phyloP scores from a whole-genome alignment of 1,139 yeast genomes.

The Debaryomycetaceae sp. region DNA sequence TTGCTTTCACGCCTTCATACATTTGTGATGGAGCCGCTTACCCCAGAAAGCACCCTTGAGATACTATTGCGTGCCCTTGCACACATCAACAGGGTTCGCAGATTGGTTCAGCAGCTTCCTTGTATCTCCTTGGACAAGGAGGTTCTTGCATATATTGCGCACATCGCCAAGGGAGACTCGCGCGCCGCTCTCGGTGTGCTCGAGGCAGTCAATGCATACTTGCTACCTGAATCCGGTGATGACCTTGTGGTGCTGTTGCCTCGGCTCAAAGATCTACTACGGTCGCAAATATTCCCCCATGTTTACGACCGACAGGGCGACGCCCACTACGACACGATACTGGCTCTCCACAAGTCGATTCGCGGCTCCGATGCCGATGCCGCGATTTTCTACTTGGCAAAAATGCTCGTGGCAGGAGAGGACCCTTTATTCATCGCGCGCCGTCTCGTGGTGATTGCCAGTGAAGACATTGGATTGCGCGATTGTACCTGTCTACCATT shows the following conservation, averaged over 20 bases:
- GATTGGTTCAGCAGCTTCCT: slow-evolving; percentile 24
- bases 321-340: slow-evolving; percentile 85
- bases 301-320: slow-evolving; percentile 85
- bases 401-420: slow-evolving; percentile 88
- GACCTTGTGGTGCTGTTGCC: slow-evolving; percentile 20
- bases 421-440: slow-evolving; percentile 89
- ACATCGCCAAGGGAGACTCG: slow-evolving; percentile 83
- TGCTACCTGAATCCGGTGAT: slow-evolving; percentile 15
- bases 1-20: slow-evolving; percentile 81
- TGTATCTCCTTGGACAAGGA: slow-evolving; percentile 43
- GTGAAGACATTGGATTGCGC: slow-evolving; percentile 78
- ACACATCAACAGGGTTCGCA: slow-evolving; percentile 49
- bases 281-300: slow-evolving; percentile 37
- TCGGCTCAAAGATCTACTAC: slow-evolving; percentile 27
- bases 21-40: slow-evolving; percentile 63
- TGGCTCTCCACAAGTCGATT: slow-evolving; percentile 86
- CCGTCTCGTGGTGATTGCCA: slow-evolving; percentile 84
- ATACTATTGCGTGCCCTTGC: slow-evolving; percentile 56
- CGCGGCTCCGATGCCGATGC: slow-evolving; percentile 89
- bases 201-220: slow-evolving; percentile 39
- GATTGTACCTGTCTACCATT: slow-evolving; percentile 83
- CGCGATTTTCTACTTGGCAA: slow-evolving; percentile 70
- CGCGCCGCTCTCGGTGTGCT: slow-evolving; percentile 70
- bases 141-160: slow-evolving; percentile 60
- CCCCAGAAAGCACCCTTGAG: slow-evolving; percentile 39